These are phyloP conservation scores for Sicyos edulis DNA, from an alignment of 306 rosid species.

Conservation along the genomic window DNA sequence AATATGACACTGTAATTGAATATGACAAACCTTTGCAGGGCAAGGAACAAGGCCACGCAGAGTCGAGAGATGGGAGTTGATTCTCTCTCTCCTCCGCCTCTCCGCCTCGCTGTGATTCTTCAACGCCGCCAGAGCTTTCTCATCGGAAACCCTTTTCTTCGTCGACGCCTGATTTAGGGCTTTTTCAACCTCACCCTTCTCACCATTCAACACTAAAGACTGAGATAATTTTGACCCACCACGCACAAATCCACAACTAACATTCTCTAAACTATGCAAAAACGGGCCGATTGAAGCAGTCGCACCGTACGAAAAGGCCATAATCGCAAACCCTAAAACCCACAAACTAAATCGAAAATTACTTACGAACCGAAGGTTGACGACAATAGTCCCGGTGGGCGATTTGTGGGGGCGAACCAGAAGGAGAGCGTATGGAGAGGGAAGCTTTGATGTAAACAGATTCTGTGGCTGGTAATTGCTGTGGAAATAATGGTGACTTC, in stretches of 20 bases:
- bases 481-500: not conserved
- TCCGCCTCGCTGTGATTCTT: conserved; percentile 85
- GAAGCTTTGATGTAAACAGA: conserved; percentile 7
- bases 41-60: conserved; percentile 64
- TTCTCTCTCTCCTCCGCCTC: conserved; percentile 84
- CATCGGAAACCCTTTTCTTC: conserved; percentile 50
- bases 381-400: conserved; percentile 60
- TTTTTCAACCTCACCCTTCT: conserved; percentile 33
- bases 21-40: conserved; percentile 45
- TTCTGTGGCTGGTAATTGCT: not conserved
- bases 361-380: conserved; percentile 30
- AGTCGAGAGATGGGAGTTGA: conserved; percentile 68
- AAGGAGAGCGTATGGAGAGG: conserved; percentile 27
- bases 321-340: conserved; percentile 8
- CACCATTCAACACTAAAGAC: conserved; percentile 48
- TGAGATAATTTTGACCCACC: conserved; percentile 33
- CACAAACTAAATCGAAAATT: not conserved
- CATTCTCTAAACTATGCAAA: conserved; percentile 25
- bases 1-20: not conserved
- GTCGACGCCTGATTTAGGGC: conserved; percentile 33
- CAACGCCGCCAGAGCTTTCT: conserved; percentile 62
- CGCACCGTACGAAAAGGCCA: conserved; percentile 33
- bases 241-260: conserved; percentile 20
- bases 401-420: conserved; percentile 62
- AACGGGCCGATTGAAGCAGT: conserved; percentile 34